Evolutionary conservation across 106 monocot species (phyloP).

Genomic region (Ottelia alismoides): DNA sequence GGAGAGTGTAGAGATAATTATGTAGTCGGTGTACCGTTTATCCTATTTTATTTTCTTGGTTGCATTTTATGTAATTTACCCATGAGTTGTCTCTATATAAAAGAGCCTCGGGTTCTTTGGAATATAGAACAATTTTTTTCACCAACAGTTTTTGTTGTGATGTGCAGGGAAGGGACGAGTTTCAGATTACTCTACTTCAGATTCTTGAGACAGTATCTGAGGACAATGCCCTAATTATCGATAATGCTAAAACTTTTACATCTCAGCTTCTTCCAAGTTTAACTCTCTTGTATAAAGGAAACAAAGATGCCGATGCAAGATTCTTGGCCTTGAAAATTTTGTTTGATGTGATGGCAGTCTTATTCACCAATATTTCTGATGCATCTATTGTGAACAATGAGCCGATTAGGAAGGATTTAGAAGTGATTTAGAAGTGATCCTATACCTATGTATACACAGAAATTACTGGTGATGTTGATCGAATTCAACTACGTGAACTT

Average conservation of each 20-base stretch:
- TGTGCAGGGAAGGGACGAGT: conserved; percentile 95
- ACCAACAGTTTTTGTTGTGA: too few relatives aligned
- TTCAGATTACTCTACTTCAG: conserved; percentile 75
- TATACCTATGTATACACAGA: conserved; percentile 97
- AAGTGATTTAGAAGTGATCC: conserved; percentile 74
- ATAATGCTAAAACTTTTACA: conserved; percentile 48
- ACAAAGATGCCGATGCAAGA: conserved; percentile 91
- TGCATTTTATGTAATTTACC: too few relatives aligned
- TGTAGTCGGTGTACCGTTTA: too few relatives aligned
- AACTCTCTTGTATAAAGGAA: conserved; percentile 64
- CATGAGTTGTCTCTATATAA: too few relatives aligned
- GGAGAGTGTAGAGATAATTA: too few relatives aligned
- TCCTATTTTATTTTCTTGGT: too few relatives aligned
- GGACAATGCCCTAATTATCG: conserved; percentile 49
- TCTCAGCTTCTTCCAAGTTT: conserved; percentile 68
- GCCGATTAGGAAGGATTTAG: conserved; percentile 29
- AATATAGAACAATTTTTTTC: too few relatives aligned
- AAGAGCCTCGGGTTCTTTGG: too few relatives aligned
- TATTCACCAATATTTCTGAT: conserved; percentile 34
- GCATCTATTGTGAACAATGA: conserved; percentile 14
- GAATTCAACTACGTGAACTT: conserved; percentile 71
- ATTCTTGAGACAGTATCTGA: conserved; percentile 73
- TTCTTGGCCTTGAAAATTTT: conserved; percentile 91
- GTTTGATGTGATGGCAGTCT: conserved; percentile 66
- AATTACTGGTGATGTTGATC: conserved; percentile 81